These are phyloP conservation scores for Phytopythium vexans DNA, from an alignment of 352 stramenopile genomes.

Conservation along the genomic window DNA sequence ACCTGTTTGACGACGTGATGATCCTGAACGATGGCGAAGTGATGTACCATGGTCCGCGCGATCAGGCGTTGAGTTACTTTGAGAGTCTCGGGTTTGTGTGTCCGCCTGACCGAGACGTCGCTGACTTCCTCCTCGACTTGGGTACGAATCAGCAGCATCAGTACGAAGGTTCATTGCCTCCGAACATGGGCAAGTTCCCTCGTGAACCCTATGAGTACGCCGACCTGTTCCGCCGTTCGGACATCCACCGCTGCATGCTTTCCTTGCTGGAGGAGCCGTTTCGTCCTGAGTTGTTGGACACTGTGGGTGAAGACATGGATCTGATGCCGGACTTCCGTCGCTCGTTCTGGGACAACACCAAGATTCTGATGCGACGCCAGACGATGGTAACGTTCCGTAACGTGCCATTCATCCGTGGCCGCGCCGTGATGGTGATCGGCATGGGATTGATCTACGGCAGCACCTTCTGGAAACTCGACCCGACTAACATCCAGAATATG, in stretches of 20 bases:
- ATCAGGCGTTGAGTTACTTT: constrained; percentile 50
- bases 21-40: constrained; percentile 43
- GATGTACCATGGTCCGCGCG: constrained; percentile 39
- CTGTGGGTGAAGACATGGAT: constrained; percentile 25
- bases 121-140: constrained; percentile 45
- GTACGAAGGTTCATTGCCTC: constrained; percentile 21
- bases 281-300: constrained; percentile 19
- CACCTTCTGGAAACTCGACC: constrained; percentile 47
- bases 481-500: constrained; percentile 29
- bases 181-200: constrained; percentile 15
- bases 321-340: constrained; percentile 43
- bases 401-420: constrained; percentile 35
- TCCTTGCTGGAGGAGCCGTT: constrained; percentile 20
- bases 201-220: constrained; percentile 28
- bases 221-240: constrained; percentile 26
- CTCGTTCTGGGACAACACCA: constrained; percentile 30
- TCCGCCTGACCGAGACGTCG: constrained; percentile 31
- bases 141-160: constrained; percentile 40
- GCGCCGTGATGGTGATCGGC: constrained; percentile 34
- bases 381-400: constrained; percentile 56
- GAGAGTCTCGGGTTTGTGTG: constrained; percentile 27
- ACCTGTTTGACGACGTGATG: constrained; percentile 48
- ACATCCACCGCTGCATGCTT: constrained; percentile 25
- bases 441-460: constrained; percentile 34
- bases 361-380: constrained; percentile 42